Base-by-base conservation (phyloP, 345 rosid species). In the Lagerstroemia speciosa region DNA sequence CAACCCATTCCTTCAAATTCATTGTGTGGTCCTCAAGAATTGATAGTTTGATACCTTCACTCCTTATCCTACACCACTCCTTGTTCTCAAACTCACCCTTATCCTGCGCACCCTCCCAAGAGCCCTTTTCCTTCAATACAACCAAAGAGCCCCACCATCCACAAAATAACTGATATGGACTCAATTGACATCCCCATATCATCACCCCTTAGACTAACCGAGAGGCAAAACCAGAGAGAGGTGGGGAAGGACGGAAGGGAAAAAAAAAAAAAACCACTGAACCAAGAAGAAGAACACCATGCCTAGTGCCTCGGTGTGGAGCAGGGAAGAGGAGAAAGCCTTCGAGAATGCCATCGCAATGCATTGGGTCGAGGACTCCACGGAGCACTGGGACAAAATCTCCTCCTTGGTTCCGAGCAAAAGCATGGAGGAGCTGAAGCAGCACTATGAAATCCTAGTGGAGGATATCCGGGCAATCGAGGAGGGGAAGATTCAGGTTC, bases 311-410 rank as follows among this genome's bases (percentile, higher is more conserved):
- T 70, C 64, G 37, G 69, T 67, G 53, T 92, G 98, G 98, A 90
- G 83, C 77, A 85, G 82, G 72, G 98, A 87, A 71, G 98, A 90
- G 68, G 95, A 92, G 37, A 90, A 81, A 67, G 85, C 90, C 12
- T 92, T 92, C 58, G 97, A 92, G 76, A 83, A 82, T 64, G 89
- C 87, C 62, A 87, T 92, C 53, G 98, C 98, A 0, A 70, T 77
- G 83, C 89, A 88, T 76, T 88, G 89, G 27, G 83, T 73, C n/a
- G 86, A 79, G 24, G 73, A 77, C 34, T 77, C 79, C 7, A 57
- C 81, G 6, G 93, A 87, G 73, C 86, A 74, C 38, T 92, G 95
- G 95, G 80, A 64, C 32, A 83, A 85, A 74, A 88, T 92, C 70
- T 86, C 82, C 37, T 78, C 88, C 2, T 76, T 83, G 90, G 90